A percentile compares a stretch with the other conserved stretches of the same genome.
Evolutionary conservation across 1,139 yeast genomes (phyloP).

Genomic region (Candida mesenterica): DNA sequence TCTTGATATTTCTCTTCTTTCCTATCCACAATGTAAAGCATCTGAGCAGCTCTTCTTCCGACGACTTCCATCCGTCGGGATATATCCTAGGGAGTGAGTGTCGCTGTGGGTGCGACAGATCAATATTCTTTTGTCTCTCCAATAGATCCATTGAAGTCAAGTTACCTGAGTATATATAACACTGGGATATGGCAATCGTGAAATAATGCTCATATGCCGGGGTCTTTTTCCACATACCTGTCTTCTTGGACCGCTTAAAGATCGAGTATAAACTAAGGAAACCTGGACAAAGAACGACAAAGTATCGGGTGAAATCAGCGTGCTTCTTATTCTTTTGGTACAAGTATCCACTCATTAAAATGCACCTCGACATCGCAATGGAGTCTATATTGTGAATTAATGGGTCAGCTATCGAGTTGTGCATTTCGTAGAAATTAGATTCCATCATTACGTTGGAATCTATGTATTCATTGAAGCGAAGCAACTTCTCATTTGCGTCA

Average conservation of each 20-base stretch:
- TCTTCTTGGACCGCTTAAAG: slow-evolving; percentile 42
- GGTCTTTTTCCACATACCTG: slow-evolving; percentile 47
- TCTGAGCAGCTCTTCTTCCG: slow-evolving; percentile 69
- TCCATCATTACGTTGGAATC: slow-evolving; percentile 58
- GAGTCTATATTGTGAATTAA: slow-evolving; percentile 54
- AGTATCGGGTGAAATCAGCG: slow-evolving; percentile 58
- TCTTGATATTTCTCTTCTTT: slow-evolving; percentile 47
- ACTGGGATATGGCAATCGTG: slow-evolving; percentile 60
- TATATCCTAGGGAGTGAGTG: slow-evolving; percentile 68
- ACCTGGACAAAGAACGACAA: slow-evolving; percentile 70
- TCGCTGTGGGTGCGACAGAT: slow-evolving; percentile 51
- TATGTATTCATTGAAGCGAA: slow-evolving; percentile 54
- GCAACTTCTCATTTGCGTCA: slow-evolving; percentile 42
- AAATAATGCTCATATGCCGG: slow-evolving; percentile 48
- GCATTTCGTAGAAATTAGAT: slow-evolving; percentile 53
- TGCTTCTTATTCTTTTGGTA: slow-evolving; percentile 71
- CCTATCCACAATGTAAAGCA: slow-evolving; percentile 89
- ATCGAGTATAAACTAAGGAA: slow-evolving; percentile 52
- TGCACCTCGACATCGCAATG: slow-evolving; percentile 56
- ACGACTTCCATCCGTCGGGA: slow-evolving; percentile 79
- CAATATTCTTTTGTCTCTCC: slow-evolving; percentile 44
- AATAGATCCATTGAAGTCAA: slow-evolving; percentile 58
- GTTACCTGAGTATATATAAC: slow-evolving; percentile 75
- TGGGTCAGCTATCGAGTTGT: slow-evolving; percentile 55
- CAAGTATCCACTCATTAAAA: slow-evolving; percentile 61